Percentiles rank a stretch among this genome's conserved stretches.
Conservation (phyloP, 2,329 filamentous ascomycete species). For the Pestalotiopsis sp. region DNA sequence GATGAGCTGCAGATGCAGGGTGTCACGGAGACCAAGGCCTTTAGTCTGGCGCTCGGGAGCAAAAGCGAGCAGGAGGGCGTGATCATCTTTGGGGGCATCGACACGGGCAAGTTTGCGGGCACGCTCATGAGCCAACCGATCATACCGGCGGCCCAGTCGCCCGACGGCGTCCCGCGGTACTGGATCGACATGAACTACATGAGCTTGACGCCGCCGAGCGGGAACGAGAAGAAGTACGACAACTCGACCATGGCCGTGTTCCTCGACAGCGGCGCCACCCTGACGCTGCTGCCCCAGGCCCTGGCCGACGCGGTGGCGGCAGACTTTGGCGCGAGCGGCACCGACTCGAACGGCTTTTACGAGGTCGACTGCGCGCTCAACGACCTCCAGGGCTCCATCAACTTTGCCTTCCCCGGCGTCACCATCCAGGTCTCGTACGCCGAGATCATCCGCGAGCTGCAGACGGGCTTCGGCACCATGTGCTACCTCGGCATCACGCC, state of each 20-base stretch:
- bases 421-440: slow-evolving; percentile 51
- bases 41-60: slow-evolving; percentile 67
- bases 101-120: slow-evolving; percentile 66
- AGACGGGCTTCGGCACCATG: slow-evolving; percentile 25
- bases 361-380: slow-evolving; percentile 47
- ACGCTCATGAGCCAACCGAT: slow-evolving; percentile 63
- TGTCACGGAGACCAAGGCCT: slow-evolving; percentile 62
- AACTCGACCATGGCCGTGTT: slow-evolving; percentile 57
- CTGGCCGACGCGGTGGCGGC: slow-evolving; percentile 53
- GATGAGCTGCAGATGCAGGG: slow-evolving; percentile 53
- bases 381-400: slow-evolving; percentile 42
- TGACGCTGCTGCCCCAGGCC: slow-evolving; percentile 65
- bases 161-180: slow-evolving; percentile 55
- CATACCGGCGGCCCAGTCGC: slow-evolving; percentile 53
- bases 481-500: slow-evolving; percentile 55
- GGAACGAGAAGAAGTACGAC: slow-evolving; percentile 35
- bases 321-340: slow-evolving; percentile 47
- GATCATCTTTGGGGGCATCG: slow-evolving; percentile 69
- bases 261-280: slow-evolving; percentile 71
- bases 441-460: slow-evolving; percentile 47
- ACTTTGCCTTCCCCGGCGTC: slow-evolving; percentile 51
- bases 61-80: slow-evolving; percentile 62
- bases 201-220: slow-evolving; percentile 41
- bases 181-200: slow-evolving; percentile 53
- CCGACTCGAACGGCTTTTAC: slow-evolving; percentile 47